Conservation (phyloP, 768 basidiomycete genomes). For the Tephrocybe sp. region DNA sequence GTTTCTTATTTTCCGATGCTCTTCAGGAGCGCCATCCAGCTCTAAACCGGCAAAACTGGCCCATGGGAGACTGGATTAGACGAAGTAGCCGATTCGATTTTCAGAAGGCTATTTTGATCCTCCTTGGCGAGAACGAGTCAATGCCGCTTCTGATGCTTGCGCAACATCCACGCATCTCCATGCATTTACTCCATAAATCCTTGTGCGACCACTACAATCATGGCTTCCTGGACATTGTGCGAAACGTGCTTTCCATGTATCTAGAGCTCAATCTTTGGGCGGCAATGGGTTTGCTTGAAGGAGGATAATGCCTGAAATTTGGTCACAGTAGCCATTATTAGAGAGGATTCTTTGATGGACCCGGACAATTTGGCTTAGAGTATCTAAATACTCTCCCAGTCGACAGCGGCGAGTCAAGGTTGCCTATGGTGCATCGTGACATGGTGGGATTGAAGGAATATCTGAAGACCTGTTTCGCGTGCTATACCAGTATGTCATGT, state of each 20-base stretch:
- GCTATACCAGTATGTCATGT: constrained; percentile 35
- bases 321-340: constrained; percentile 14
- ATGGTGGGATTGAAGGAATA: constrained; percentile 26
- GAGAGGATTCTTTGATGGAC: constrained; percentile 24
- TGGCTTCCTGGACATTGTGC: constrained; percentile 28
- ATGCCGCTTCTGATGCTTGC: constrained; percentile 2
- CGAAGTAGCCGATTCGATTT: background rate
- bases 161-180: background rate
- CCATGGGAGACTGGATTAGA: background rate
- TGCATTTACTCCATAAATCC: constrained; percentile 4
- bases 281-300: constrained; percentile 24
- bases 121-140: constrained; percentile 3
- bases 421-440: constrained; percentile 19
- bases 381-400: constrained; percentile 20
- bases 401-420: background rate
- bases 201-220: constrained; percentile 8
- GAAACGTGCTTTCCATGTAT: constrained; percentile 29
- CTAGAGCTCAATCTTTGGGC: constrained; percentile 34
- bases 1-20: background rate
- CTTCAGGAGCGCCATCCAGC: constrained; percentile 1
- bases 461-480: constrained; percentile 30
- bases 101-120: background rate
- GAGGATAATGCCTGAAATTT: constrained; percentile 24
- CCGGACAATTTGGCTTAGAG: constrained; percentile 26
- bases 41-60: background rate